Base-by-base conservation (phyloP, 2,329 filamentous ascomycete genomes). In the Neonectria punicea region DNA sequence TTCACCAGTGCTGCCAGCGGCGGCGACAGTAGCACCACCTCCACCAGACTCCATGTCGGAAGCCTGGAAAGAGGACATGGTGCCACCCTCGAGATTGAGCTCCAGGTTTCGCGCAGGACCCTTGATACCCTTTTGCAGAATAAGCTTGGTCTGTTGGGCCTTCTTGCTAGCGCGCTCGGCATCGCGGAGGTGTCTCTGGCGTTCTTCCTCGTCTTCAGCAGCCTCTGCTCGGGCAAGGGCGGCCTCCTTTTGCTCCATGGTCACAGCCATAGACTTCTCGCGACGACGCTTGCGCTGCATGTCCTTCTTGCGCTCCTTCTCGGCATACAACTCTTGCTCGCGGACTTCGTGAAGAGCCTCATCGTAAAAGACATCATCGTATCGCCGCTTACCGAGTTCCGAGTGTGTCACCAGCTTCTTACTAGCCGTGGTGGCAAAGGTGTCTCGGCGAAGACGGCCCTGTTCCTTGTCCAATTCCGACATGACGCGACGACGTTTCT, bases 261-360 rank as follows among this genome's bases (percentile, higher is more conserved):
- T 95, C 65, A 97, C 92, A 4, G 94, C 94, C 85, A 98, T 94
- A 5, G 95, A 97, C 83, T 98, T 98, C 78, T 98, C 95, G 18
- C 96, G 92, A 47, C 96, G 91, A 65, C 96, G 89, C 83, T 98
- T 99, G 68, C 96, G 92, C 79, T 99, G 96, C 93, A 99, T 98
- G 76, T 99, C 96, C 83, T 99, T 99, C 84, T 99, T 99, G 70
- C 96, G 93, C 81, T 99, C 96, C 82, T 99, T 99, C 80, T 99
- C 96, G 66, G 95, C 94, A 66, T 92, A 92, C 8, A 98, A 86
- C 78, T 98, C 95, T 70, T 93, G 93, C 67, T 94, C 92, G 70
- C 96, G 92, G 2, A 98, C 95, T 73, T 97, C 92, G 58, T 92
- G 88, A 65, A 95, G 87, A 1, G 96, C 95, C 44, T 92, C 90